phyloP scores from a whole-genome alignment of 768 basidiomycete species.

The Mycena epipterygia region DNA sequence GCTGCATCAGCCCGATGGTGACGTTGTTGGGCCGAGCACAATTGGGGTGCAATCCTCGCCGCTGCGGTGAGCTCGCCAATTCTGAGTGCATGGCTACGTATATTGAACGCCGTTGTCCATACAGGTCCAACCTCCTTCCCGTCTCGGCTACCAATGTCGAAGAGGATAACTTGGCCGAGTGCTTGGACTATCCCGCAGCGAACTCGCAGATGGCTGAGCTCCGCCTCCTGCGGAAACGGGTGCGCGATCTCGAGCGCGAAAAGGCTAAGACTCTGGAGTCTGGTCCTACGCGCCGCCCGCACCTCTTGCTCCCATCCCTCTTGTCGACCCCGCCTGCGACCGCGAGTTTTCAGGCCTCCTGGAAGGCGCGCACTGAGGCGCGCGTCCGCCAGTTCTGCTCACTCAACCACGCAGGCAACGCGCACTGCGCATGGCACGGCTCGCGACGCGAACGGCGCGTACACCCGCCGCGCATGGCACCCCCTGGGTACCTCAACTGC shows the following conservation, averaged over 20 bases:
- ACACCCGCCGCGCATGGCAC: slow-evolving; percentile 85
- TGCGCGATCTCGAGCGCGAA: slow-evolving; percentile 73
- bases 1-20: too few relatives aligned
- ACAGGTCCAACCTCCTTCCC: too few relatives aligned
- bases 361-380: slow-evolving; percentile 82
- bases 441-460: slow-evolving; percentile 85
- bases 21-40: too few relatives aligned
- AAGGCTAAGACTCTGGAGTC: slow-evolving; percentile 64
- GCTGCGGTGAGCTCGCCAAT: too few relatives aligned
- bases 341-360: slow-evolving; percentile 69
- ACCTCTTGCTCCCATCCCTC: slow-evolving; percentile 42
- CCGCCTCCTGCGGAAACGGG: slow-evolving; percentile 64
- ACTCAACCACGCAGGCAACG: slow-evolving; percentile 89
- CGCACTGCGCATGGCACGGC: slow-evolving; percentile 92
- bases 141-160: too few relatives aligned
- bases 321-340: slow-evolving; percentile 53
- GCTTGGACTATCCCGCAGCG: slow-evolving; percentile 42
- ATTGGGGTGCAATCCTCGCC: too few relatives aligned
- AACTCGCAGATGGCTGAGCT: slow-evolving; percentile 63
- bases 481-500: slow-evolving; percentile 84
- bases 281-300: slow-evolving; percentile 49
- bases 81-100: too few relatives aligned
- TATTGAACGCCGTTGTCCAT: too few relatives aligned
- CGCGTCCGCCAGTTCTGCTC: slow-evolving; percentile 82
- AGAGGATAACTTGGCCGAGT: too few relatives aligned